Evolutionary conservation across 441 rosid genomes (phyloP).

Genomic region (Pelargonium cotyledonis): DNA sequence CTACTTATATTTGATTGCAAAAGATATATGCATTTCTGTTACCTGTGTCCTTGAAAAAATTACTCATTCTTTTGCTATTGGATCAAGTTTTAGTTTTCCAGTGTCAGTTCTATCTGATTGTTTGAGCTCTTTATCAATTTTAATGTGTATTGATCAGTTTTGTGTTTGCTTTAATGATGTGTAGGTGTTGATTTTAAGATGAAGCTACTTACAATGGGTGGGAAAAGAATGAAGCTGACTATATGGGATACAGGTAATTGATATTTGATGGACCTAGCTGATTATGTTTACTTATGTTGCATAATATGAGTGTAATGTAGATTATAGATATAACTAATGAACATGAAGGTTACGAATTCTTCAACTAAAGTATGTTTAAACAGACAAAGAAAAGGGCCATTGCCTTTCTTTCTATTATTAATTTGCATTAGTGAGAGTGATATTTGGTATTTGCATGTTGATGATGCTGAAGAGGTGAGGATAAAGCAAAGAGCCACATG

Average conservation of each 20-base stretch:
- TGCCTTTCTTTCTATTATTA: neutral
- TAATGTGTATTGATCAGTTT: neutral
- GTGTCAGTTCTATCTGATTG: neutral
- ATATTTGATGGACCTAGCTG: slow-evolving; percentile 15
- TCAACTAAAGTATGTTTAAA: neutral
- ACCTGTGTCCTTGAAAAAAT: neutral
- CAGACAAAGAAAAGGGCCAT: neutral
- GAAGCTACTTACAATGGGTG: slow-evolving; percentile 45
- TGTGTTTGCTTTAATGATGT: slow-evolving; percentile 11
- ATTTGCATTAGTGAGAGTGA: neutral
- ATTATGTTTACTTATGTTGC: neutral
- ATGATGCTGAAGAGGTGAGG: neutral
- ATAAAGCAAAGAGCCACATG: neutral
- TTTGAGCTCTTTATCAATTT: neutral
- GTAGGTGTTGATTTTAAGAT: slow-evolving; percentile 76
- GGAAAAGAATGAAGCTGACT: slow-evolving; percentile 61
- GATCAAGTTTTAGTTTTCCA: no score
- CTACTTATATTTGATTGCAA: neutral
- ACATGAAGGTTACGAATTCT: neutral
- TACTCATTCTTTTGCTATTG: neutral
- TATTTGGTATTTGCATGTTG: neutral
- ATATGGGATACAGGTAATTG: slow-evolving; percentile 72
- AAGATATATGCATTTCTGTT: neutral
- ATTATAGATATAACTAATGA: neutral
- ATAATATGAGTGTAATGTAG: neutral